Evolutionary conservation across 345 rosid species (phyloP).

Genomic region (Xanthoceras sorbifolium): DNA sequence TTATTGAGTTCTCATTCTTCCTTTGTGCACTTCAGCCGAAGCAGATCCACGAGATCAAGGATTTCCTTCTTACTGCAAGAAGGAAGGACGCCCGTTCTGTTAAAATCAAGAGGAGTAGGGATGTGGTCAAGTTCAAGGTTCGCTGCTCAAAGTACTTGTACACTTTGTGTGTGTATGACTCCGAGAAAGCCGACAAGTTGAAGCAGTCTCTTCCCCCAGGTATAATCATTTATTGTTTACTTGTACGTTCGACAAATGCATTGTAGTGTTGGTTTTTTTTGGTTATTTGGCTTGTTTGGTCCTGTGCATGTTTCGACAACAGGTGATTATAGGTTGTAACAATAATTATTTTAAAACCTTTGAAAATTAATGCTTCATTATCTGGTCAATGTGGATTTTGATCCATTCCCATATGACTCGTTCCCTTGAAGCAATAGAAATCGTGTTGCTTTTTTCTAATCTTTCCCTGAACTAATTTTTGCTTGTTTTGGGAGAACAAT

Average conservation of each 20-base stretch:
- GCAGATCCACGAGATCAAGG: constrained; percentile 69
- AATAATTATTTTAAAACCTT: no score
- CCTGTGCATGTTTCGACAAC: no score
- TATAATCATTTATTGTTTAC: background rate
- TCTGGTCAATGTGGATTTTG: constrained; percentile 30
- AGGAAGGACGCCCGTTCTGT: constrained; percentile 75
- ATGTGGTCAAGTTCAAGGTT: constrained; percentile 67
- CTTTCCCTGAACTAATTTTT: background rate
- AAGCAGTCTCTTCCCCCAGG: constrained; percentile 78
- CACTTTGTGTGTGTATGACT: constrained; percentile 62
- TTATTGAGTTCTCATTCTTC: background rate
- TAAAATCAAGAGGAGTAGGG: constrained; percentile 67
- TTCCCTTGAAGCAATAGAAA: constrained; percentile 40
- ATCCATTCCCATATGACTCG: constrained; percentile 30
- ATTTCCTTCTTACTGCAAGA: constrained; percentile 67
- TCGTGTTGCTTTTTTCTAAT: constrained; percentile 13
- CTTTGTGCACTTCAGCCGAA: constrained; percentile 44
- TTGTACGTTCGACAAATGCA: background rate
- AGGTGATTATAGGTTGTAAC: no score
- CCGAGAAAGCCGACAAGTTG: constrained; percentile 71
- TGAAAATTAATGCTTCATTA: constrained; percentile 19
- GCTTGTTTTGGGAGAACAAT: background rate
- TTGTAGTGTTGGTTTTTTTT: no score
- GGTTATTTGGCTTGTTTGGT: no score
- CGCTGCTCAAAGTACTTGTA: constrained; percentile 66